Percentiles rank a stretch among this genome's conserved stretches.
Conservation (phyloP, 2,329 filamentous ascomycete species). For the Coleophoma cylindrospora region DNA sequence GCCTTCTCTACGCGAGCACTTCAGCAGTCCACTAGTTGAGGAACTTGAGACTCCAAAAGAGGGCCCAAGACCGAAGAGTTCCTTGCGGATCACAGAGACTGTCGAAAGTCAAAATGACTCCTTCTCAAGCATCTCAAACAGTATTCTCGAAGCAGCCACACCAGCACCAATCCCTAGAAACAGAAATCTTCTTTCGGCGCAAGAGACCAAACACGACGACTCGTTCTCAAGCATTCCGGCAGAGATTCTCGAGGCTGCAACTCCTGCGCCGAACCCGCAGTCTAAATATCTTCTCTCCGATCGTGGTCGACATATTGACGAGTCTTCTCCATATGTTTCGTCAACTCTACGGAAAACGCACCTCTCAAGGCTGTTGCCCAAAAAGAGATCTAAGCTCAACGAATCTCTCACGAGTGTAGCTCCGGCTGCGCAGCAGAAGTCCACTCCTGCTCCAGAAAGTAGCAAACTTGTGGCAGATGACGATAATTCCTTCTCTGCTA, state of each 20-base stretch:
- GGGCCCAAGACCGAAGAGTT: slow-evolving; percentile 6
- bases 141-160: slow-evolving; percentile 16
- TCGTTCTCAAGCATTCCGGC: slow-evolving; percentile 21
- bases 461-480: not conserved
- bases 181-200: slow-evolving; percentile 10
- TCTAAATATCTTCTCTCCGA: not conserved
- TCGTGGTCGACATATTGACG: slow-evolving; percentile 5
- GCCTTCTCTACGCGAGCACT: slow-evolving; percentile 39
- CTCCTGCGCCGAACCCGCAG: slow-evolving; percentile 5
- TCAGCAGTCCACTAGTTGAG: slow-evolving; percentile 26
- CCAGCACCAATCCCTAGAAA: slow-evolving; percentile 9
- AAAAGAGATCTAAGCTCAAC: not conserved
- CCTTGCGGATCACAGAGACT: slow-evolving; percentile 7
- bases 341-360: not conserved
- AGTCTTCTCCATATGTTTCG: slow-evolving; percentile 18
- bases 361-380: slow-evolving; percentile 16
- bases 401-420: too few species aligned
- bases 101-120: slow-evolving; percentile 12
- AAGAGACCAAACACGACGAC: slow-evolving; percentile 10
- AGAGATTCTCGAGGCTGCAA: slow-evolving; percentile 17
- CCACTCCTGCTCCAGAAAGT: not conserved
- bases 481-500: slow-evolving; percentile 6
- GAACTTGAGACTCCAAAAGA: slow-evolving; percentile 5
- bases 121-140: slow-evolving; percentile 18
- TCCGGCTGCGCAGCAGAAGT: too few species aligned